Evolutionary conservation across 495 filamentous ascomycete genomes (phyloP).

Genomic region (Pyrenula aspistea): DNA sequence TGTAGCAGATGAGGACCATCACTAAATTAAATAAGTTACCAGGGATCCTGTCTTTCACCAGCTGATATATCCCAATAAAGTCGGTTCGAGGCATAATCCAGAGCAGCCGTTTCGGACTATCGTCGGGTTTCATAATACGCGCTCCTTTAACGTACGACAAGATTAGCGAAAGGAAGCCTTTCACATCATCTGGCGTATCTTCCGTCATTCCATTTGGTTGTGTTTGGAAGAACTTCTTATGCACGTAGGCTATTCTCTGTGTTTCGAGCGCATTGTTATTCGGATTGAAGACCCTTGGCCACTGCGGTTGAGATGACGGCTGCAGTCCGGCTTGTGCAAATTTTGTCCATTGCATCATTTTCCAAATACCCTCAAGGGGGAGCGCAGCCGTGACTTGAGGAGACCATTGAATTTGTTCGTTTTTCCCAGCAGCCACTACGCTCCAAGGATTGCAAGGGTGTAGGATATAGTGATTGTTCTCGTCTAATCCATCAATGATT

Average conservation of each 20-base stretch:
- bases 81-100: constrained; percentile 14
- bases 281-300: background rate
- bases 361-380: constrained; percentile 10
- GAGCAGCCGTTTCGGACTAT: constrained; percentile 3
- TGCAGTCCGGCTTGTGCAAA: background rate
- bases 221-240: background rate
- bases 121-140: background rate
- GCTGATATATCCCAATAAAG: constrained; percentile 7
- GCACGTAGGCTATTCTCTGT: background rate
- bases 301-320: background rate
- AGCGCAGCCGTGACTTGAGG: constrained; percentile 9
- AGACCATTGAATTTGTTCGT: constrained; percentile 1
- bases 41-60: constrained; percentile 4
- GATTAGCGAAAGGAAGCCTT: constrained; percentile 10
- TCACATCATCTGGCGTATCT: constrained; percentile 7
- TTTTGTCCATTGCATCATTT: background rate
- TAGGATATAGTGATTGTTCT: background rate
- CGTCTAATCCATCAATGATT: constrained; percentile 1
- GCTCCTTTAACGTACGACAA: constrained; percentile 11
- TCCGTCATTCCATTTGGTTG: constrained; percentile 6
- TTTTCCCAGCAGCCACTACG: background rate
- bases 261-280: background rate
- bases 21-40: background rate
- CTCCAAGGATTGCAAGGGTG: constrained; percentile 8
- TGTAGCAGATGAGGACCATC: constrained; percentile 10